A percentile compares a stretch with the other conserved stretches of the same genome.
These are phyloP conservation scores for Aegilops speltoides DNA, from an alignment of 176 grass and related monocot genomes.

Conservation along the genomic window DNA sequence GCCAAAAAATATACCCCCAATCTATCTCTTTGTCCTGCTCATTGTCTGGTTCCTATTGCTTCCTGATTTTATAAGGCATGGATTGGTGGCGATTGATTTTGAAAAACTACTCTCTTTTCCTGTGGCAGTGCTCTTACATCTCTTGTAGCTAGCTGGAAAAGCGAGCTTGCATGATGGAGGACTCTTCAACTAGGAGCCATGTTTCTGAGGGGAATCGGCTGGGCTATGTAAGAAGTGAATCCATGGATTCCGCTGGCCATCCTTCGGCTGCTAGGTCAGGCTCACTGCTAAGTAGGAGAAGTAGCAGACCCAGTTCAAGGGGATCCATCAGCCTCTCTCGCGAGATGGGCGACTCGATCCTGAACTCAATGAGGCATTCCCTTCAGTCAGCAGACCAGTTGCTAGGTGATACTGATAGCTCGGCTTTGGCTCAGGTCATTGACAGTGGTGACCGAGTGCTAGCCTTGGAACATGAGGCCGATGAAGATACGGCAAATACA, in stretches of 20 bases:
- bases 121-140: neutral
- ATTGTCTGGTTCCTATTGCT: constrained; percentile 31
- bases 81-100: neutral
- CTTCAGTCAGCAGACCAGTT: constrained; percentile 62
- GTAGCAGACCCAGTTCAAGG: constrained; percentile 47
- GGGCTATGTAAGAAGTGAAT: constrained; percentile 38
- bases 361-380: constrained; percentile 76
- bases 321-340: constrained; percentile 63
- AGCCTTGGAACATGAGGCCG: constrained; percentile 33
- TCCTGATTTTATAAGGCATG: constrained; percentile 1
- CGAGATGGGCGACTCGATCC: constrained; percentile 56
- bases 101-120: constrained; percentile 1
- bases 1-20: neutral
- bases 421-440: constrained; percentile 58
- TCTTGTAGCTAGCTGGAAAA: constrained; percentile 7
- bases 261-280: constrained; percentile 32
- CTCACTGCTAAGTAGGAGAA: constrained; percentile 45
- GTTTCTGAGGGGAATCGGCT: neutral
- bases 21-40: constrained; percentile 26
- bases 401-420: constrained; percentile 58
- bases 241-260: constrained; percentile 37
- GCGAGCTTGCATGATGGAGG: constrained; percentile 26
- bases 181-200: constrained; percentile 24
- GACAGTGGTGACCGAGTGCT: constrained; percentile 66
- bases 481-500: constrained; percentile 22